Base-by-base conservation (phyloP, 2,329 filamentous ascomycete species). In the Pyrenophora tritici-repentis region DNA sequence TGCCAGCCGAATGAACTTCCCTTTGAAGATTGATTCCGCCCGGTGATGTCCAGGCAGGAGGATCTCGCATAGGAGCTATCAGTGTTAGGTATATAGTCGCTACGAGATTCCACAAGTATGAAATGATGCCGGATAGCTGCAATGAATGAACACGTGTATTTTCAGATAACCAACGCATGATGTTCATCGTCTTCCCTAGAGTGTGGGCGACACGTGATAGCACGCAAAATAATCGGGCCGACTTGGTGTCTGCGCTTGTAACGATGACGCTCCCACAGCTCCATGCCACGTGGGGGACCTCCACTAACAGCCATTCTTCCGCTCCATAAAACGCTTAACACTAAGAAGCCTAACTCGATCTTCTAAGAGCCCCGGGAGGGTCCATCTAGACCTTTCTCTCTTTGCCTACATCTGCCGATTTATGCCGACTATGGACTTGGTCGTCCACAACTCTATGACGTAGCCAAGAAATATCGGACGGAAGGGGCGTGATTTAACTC, bases 381-480 rank as follows among this genome's bases (percentile, higher is more conserved):
- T 44, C 4, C 4, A 2, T 26, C 8, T 38, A 29, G 26, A 48
- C 37, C 33, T 2, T 17, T 14, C 7, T 16, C 16, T 3, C 22
- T 43, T 50, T 39, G 51, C 51, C 51, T 50, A 54, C 9, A 51
- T 54, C 39, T 47, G 47, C 47, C 51, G 51, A 51, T 34, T 20
- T 8, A 22, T 36, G 14, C 17, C 9, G 29, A 22, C 34, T 34
- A 33, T 9, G 40, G 3, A 17, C 32, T 32, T 22, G 41, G 33
- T 34, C n/a, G 22, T 42, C 20, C 26, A 31, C 35, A n/a, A 2
- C n/a, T 47, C 33, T 39, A 55, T 55, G 52, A 55, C 52, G 48
- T 52, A 9, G 24, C 36, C n/a, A 50, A 50, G 29, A 24, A 41
- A 45, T 41, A n/a, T 22, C 31, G 44, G 42, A 36, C 34, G 41